Percentiles rank a stretch among this genome's conserved stretches.
phyloP scores from a whole-genome alignment of 2,329 filamentous ascomycete species.

The Trichoderma sp. region DNA sequence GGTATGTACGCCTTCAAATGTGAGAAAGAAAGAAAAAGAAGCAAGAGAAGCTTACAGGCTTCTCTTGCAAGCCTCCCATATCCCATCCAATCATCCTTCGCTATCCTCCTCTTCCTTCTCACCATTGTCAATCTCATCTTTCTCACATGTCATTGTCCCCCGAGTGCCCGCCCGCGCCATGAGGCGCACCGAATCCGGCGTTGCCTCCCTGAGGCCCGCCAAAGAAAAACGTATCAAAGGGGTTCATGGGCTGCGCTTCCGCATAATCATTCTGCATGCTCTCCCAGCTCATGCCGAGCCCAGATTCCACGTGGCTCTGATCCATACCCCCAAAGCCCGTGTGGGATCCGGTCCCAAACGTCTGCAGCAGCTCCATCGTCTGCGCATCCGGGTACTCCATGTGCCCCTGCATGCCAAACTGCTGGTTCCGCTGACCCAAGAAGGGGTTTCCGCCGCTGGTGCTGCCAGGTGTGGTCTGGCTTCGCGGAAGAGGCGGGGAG shows the following conservation, averaged over 20 bases:
- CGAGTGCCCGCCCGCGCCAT: conserved; percentile 13
- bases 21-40: neutral
- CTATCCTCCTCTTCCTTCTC: neutral
- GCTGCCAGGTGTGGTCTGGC: conserved; percentile 42
- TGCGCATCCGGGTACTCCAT: conserved; percentile 53
- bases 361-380: conserved; percentile 57
- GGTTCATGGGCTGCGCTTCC: conserved; percentile 64
- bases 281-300: conserved; percentile 67
- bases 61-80: too few species aligned
- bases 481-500: conserved; percentile 48
- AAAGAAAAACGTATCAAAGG: conserved; percentile 75
- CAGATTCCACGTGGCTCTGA: conserved; percentile 62
- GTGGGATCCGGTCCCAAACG: conserved; percentile 43
- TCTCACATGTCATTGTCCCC: neutral
- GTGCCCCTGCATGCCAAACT: conserved; percentile 40
- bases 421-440: conserved; percentile 22
- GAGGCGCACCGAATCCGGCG: conserved; percentile 34
- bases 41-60: neutral
- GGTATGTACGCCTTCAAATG: conserved; percentile 4
- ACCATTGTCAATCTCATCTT: neutral
- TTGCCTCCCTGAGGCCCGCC: conserved; percentile 52
- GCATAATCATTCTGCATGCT: conserved; percentile 64
- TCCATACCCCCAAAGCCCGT: conserved; percentile 42
- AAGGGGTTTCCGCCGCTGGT: conserved; percentile 34
- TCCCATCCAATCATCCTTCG: neutral